These are phyloP conservation scores for Mychonastes homosphaera DNA, from an alignment of 139 green algal species.

Conservation along the genomic window DNA sequence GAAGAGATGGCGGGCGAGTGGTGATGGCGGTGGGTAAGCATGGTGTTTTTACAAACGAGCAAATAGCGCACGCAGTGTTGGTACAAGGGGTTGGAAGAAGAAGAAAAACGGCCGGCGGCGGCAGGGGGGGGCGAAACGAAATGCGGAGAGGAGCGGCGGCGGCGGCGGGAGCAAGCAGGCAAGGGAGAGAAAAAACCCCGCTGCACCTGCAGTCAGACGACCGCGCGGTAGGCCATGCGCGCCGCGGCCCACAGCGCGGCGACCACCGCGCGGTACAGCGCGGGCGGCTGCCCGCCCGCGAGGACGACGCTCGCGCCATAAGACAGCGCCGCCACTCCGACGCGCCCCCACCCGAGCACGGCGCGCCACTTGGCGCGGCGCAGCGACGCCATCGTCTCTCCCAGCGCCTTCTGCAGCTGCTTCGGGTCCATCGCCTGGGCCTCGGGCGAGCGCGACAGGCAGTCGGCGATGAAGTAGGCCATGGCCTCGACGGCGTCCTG, in stretches of 20 bases:
- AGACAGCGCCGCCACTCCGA: slow-evolving; percentile 1
- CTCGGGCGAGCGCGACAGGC: slow-evolving; percentile 23
- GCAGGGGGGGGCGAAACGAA: too few species aligned
- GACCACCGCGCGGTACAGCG: slow-evolving; percentile 28
- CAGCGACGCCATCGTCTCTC: slow-evolving; percentile 16
- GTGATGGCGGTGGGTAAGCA: not conserved
- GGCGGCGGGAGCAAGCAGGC: too few species aligned
- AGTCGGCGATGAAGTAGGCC: slow-evolving; percentile 33
- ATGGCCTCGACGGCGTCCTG: slow-evolving; percentile 31
- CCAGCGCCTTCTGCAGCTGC: slow-evolving; percentile 30
- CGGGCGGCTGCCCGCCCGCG: slow-evolving; percentile 20
- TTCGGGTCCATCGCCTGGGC: slow-evolving; percentile 24
- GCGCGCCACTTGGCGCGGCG: slow-evolving; percentile 12
- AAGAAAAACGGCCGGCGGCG: not conserved
- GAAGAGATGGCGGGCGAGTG: not conserved
- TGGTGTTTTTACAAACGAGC: not conserved
- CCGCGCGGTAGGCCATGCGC: too few species aligned
- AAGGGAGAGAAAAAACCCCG: too few species aligned
- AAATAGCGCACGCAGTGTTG: not conserved
- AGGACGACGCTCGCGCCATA: slow-evolving; percentile 12
- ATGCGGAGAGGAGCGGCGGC: too few species aligned
- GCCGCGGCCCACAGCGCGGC: slow-evolving; percentile 21
- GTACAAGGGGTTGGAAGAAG: not conserved
- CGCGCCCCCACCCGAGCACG: slow-evolving; percentile 17
- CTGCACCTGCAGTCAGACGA: too few species aligned